phyloP scores from a whole-genome alignment of 1,284 basidiomycete species.

The Stygiomarasmius scandens region DNA sequence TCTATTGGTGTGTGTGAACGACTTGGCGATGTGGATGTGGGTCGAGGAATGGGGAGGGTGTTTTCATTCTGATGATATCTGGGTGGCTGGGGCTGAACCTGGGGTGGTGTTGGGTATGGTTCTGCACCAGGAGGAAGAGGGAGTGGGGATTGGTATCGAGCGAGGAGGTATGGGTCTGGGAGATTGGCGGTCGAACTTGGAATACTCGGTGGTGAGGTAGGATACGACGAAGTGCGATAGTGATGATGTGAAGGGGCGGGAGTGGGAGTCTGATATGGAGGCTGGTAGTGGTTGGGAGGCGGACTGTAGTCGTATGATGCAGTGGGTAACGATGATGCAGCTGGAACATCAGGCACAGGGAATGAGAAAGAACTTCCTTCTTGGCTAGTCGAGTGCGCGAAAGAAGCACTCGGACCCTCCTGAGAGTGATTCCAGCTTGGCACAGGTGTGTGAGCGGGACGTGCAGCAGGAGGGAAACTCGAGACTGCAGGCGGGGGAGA shows the following conservation, averaged over 20 bases:
- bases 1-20: constrained; percentile 20
- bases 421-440: background rate
- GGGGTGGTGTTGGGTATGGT: background rate
- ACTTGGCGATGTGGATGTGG: constrained; percentile 3
- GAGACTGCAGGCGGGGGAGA: background rate
- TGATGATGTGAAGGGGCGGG: background rate
- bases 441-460: background rate
- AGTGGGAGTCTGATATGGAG: background rate
- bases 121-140: constrained; percentile 46
- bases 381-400: background rate
- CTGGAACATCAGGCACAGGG: constrained; percentile 27
- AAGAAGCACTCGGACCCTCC: too few species aligned
- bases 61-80: background rate
- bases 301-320: constrained; percentile 4
- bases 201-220: constrained; percentile 4
- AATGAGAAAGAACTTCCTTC: constrained; percentile 25
- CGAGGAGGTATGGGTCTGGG: constrained; percentile 45
- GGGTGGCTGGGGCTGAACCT: background rate
- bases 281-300: background rate
- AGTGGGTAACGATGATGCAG: constrained; percentile 15
- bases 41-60: constrained; percentile 12
- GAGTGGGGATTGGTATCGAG: constrained; percentile 51
- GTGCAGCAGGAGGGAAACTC: background rate
- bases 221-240: constrained; percentile 5
- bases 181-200: constrained; percentile 25